phyloP scores from a whole-genome alignment of 345 rosid species.

The Populus ilicifolia region DNA sequence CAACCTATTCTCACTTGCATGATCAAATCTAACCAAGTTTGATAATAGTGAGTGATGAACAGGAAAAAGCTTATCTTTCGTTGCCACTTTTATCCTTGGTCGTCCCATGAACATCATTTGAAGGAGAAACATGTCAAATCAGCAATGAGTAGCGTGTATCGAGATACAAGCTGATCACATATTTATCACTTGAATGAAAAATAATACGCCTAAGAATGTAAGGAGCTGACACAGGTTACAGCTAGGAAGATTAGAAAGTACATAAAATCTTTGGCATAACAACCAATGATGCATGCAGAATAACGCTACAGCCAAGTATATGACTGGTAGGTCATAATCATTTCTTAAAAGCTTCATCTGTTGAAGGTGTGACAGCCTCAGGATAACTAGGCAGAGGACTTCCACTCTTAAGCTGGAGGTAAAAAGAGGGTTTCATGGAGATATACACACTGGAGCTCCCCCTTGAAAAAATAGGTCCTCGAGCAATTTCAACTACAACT shows the following conservation, averaged over 20 bases:
- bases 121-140: background rate
- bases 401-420: background rate
- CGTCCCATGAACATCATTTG: background rate
- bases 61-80: background rate
- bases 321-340: background rate
- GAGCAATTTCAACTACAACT: slow-evolving; percentile 4
- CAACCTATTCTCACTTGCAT: too few species aligned
- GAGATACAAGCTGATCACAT: background rate
- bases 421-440: background rate
- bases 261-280: slow-evolving; percentile 5
- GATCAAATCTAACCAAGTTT: background rate
- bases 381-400: background rate
- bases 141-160: background rate
- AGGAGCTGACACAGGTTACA: background rate
- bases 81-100: background rate
- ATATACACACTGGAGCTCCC: background rate
- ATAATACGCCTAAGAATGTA: background rate
- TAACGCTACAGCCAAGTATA: slow-evolving; percentile 6
- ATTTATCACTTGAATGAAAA: background rate
- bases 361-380: background rate
- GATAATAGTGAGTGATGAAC: background rate
- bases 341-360: slow-evolving; percentile 6
- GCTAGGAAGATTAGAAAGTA: background rate
- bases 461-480: background rate
- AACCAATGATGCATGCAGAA: slow-evolving; percentile 11